Evolutionary conservation across 768 basidiomycete species (phyloP), one percentile per base, ranked within the genome.

Genomic region (Boletellus ananas): DNA sequence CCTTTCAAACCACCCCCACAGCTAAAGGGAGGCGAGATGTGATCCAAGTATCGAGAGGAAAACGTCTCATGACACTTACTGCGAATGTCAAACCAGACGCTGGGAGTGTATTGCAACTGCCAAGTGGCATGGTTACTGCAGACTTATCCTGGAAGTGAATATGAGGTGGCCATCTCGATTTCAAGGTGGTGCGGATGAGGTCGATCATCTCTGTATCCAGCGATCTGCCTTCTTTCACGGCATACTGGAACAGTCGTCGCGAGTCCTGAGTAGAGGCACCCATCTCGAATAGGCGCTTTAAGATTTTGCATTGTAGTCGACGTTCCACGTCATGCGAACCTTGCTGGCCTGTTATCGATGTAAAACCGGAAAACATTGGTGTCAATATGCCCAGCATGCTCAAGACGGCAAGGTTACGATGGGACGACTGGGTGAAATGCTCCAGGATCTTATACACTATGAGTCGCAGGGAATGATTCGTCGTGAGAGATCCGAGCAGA

Each of bases 131-230:
- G 4, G 73, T 69, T 6, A 90, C 55, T 9, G 78, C 69, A 3
- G 85, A 78, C 6, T 70, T 63, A 2, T 76, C 75, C 61, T 83
- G 81, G 58, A 91, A 69, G 3, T 81, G 86, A 52, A 93, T 78
- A 61, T 92, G 90, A 49, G 83, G 79, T 1, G 86, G 81, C 90
- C 90, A 92, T 31, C 81, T 77, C 34, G 82, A 81, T 64, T 80
- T 85, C 75, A 88, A 83, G 3, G 80, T 82, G 40, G 78, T 75
- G 7, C 85, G 79, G 46, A 92, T 74, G 23, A 90, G 67, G 38
- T 89, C 88, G 39, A 91, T 63, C 33, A 88, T 74, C 41, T 87
- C 86, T 6, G 69, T 61, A 53, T 90, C 81, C 21, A 90, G 63
- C 0, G 69, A 72, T 13, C 76, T 75, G 46, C 79, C 74, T 2